Evolutionary conservation across 1,139 yeast species (phyloP).

Genomic region (Zygoascus sp.): DNA sequence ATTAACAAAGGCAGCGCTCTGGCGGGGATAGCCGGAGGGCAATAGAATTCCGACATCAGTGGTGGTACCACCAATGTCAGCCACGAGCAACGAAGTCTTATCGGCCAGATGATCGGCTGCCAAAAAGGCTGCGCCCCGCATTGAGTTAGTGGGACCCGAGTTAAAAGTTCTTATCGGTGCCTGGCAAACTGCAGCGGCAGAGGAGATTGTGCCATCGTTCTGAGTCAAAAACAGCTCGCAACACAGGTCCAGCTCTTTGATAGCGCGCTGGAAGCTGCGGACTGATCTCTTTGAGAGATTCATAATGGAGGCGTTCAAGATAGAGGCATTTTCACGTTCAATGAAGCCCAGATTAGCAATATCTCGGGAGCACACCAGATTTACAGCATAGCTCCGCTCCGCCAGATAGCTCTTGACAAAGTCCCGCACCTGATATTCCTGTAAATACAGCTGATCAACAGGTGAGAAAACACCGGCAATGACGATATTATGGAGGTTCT

Average conservation of each 20-base stretch:
- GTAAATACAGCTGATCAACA: slow-evolving; percentile 29
- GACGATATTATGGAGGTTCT: slow-evolving; percentile 36
- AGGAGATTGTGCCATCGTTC: slow-evolving; percentile 42
- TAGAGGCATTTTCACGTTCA: slow-evolving; percentile 43
- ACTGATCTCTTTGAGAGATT: slow-evolving; percentile 38
- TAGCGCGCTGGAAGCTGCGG: slow-evolving; percentile 35
- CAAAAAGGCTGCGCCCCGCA: slow-evolving; percentile 44
- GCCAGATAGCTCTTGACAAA: slow-evolving; percentile 34
- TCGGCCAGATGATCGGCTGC: slow-evolving; percentile 30
- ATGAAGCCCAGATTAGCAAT: slow-evolving; percentile 41
- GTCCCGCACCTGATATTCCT: slow-evolving; percentile 35
- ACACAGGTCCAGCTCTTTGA: slow-evolving; percentile 31
- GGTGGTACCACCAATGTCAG: slow-evolving; percentile 45
- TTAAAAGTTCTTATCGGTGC: slow-evolving; percentile 42
- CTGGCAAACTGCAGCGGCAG: slow-evolving; percentile 36
- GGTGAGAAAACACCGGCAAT: slow-evolving; percentile 41
- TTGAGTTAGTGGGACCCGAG: slow-evolving; percentile 45
- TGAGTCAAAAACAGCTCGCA: slow-evolving; percentile 41
- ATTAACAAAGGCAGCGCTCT: slow-evolving; percentile 36
- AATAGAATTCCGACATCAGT: slow-evolving; percentile 41
- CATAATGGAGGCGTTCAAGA: slow-evolving; percentile 41
- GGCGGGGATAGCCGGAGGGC: slow-evolving; percentile 41
- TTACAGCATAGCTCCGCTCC: slow-evolving; percentile 21
- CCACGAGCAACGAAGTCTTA: slow-evolving; percentile 34
- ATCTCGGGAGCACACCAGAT: slow-evolving; percentile 37